Conservation (phyloP, 345 rosid species). For the Eucalyptus caleyi region DNA sequence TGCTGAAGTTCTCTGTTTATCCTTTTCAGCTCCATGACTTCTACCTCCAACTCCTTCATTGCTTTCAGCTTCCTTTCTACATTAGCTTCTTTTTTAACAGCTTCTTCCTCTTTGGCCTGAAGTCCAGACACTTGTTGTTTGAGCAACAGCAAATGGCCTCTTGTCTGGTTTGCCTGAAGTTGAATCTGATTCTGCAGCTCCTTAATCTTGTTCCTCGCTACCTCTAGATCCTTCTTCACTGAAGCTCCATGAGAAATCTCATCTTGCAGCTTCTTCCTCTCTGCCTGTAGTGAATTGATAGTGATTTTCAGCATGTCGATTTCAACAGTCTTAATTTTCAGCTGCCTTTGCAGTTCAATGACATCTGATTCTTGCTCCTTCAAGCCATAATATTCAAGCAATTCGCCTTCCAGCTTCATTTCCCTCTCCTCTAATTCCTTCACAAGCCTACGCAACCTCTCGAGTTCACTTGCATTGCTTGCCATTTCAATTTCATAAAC, state of each 20-base stretch:
- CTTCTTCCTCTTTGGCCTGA: slow-evolving; percentile 73
- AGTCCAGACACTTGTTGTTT: slow-evolving; percentile 87
- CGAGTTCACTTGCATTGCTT: slow-evolving; percentile 60
- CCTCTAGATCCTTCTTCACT: slow-evolving; percentile 63
- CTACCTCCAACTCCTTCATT: slow-evolving; percentile 64
- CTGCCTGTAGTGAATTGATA: slow-evolving; percentile 72
- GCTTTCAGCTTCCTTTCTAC: slow-evolving; percentile 66
- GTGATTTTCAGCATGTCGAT: slow-evolving; percentile 85
- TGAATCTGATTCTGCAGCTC: slow-evolving; percentile 92
- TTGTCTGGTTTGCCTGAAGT: slow-evolving; percentile 87
- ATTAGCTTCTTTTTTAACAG: slow-evolving; percentile 57
- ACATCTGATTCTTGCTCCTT: slow-evolving; percentile 86
- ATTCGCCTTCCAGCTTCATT: slow-evolving; percentile 86
- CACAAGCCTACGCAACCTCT: slow-evolving; percentile 57
- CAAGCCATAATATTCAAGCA: slow-evolving; percentile 88
- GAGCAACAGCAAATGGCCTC: slow-evolving; percentile 80
- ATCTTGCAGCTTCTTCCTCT: slow-evolving; percentile 87
- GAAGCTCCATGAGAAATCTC: slow-evolving; percentile 38
- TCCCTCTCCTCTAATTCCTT: slow-evolving; percentile 87
- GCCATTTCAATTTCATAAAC: slow-evolving; percentile 63
- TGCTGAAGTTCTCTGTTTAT: slow-evolving; percentile 88
- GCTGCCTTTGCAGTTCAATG: slow-evolving; percentile 69
- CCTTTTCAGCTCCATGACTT: slow-evolving; percentile 86
- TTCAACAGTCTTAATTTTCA: slow-evolving; percentile 90
- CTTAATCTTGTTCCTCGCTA: slow-evolving; percentile 69